These are phyloP conservation scores for Candida sanyaensis DNA, from an alignment of 1,139 yeast species.

Conservation along the genomic window DNA sequence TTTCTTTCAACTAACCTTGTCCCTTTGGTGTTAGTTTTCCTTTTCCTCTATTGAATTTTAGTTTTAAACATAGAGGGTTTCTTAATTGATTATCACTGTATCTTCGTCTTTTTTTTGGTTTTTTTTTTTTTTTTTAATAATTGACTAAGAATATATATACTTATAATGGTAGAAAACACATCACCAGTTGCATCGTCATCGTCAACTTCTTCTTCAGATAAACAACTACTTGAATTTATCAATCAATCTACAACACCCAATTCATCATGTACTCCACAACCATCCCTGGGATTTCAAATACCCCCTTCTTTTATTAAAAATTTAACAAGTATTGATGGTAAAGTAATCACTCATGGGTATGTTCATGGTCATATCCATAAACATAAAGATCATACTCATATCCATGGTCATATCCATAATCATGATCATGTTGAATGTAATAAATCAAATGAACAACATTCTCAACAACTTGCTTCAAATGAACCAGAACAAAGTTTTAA, in stretches of 20 bases:
- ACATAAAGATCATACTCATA: conserved; percentile 63
- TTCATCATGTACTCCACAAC: not conserved
- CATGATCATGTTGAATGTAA: conserved; percentile 34
- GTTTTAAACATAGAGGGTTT: too few species aligned
- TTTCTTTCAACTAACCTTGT: too few species aligned
- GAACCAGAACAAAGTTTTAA: not conserved
- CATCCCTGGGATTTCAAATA: not conserved
- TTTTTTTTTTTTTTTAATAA: too few species aligned
- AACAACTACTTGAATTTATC: not conserved
- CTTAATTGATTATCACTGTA: too few species aligned
- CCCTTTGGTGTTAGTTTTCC: too few species aligned
- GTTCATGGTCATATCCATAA: conserved; percentile 73
- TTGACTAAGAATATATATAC: too few species aligned
- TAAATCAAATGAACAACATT: not conserved
- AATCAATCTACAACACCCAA: not conserved
- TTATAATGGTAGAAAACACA: not conserved
- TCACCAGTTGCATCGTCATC: not conserved
- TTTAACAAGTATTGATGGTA: conserved; percentile 5
- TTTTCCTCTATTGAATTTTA: too few species aligned
- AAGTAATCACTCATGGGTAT: conserved; percentile 46
- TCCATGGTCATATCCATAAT: conserved; percentile 69
- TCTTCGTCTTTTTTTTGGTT: too few species aligned
- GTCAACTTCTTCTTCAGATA: not conserved
- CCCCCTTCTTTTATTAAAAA: conserved; percentile 2
- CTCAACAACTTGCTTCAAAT: not conserved